Evolutionary conservation across 2,329 filamentous ascomycete genomes (phyloP), one percentile per base, ranked within the genome.

Genomic region (Arthroderma sp.): DNA sequence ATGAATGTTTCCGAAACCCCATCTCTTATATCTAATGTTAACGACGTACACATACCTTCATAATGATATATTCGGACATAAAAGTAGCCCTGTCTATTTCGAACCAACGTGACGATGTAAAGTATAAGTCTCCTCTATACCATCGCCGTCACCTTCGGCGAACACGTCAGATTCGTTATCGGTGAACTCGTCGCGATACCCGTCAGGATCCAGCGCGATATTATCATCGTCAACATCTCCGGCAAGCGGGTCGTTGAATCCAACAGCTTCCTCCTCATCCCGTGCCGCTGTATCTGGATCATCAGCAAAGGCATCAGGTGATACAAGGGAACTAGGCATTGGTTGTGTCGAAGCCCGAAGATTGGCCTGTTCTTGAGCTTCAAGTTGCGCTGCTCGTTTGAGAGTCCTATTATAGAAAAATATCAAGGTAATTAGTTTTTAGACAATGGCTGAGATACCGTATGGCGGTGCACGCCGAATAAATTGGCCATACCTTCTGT

Each of bases 161-260:
- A 70, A 69, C 37, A 68, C 60, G 53, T 72, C 66, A 43, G 71
- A 71, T 47, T 74, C 65, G 53, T 72, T 70, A 53, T 72, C 71
- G 15, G 67, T 70, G 50, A 72, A 74, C 29, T 73, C 70, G 44
- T 74, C 70, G 48, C 70, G 66, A 68, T 78, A 65, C 64, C 70
- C 54, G 36, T 50, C 49, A 8, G 50, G 48, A 6, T 56, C 54
- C 45, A 50, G 54, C 36, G 57, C 59, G 40, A 54, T 54, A 33
- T 59, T 59, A 11, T 73, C 72, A 22, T 72, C 70, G 42, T 74
- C 70, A 46, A 68, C 60, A 28, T 60, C 61, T 29, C 65, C 51
- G 38, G 64, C 62, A 33, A 65, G 57, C 44, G 66, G 64, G 41
- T 66, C 60, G 32, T 66, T 61, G 43, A 68, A 67, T n/a, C 64